Conservation (phyloP, 805 yeast species). For the Cephaloascus fragrans region DNA sequence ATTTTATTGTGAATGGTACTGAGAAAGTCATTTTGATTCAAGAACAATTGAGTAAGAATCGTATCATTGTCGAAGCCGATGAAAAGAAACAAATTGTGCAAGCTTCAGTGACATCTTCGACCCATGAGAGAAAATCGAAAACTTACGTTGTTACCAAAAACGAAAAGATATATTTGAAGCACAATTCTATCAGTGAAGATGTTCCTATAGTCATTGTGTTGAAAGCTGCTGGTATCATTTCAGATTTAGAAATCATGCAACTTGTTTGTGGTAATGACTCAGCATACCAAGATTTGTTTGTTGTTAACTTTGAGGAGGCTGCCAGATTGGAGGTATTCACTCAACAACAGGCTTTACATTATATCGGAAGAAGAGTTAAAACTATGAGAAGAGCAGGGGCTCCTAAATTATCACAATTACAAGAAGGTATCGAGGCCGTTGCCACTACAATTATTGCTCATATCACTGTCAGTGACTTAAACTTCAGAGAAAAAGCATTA, state of each 20-base stretch:
- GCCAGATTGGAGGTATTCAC: constrained; percentile 78
- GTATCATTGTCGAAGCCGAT: constrained; percentile 97
- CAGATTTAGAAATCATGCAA: constrained; percentile 90
- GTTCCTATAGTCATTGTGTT: constrained; percentile 87
- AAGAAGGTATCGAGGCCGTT: constrained; percentile 94
- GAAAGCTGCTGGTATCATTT: constrained; percentile 90
- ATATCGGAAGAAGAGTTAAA: constrained; percentile 83
- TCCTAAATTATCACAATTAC: constrained; percentile 69
- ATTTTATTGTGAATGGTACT: constrained; percentile 94
- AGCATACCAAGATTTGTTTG: constrained; percentile 83
- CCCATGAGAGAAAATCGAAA: constrained; percentile 96
- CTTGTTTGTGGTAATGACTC: constrained; percentile 88
- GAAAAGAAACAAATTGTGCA: constrained; percentile 90
- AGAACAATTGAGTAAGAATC: constrained; percentile 92
- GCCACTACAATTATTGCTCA: constrained; percentile 97
- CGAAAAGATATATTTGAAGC: constrained; percentile 82
- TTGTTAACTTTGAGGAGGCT: constrained; percentile 90
- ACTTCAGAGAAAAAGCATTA: constrained; percentile 88
- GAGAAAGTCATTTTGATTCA: constrained; percentile 95
- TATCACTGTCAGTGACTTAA: constrained; percentile 71
- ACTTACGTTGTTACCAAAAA: constrained; percentile 92
- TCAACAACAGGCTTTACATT: constrained; percentile 89
- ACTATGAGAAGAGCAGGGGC: constrained; percentile 82
- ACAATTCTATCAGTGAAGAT: constrained; percentile 92
- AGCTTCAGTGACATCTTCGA: constrained; percentile 95